Evolutionary conservation across 1,139 yeast species (phyloP).

Genomic region (Protomyces inouyei): DNA sequence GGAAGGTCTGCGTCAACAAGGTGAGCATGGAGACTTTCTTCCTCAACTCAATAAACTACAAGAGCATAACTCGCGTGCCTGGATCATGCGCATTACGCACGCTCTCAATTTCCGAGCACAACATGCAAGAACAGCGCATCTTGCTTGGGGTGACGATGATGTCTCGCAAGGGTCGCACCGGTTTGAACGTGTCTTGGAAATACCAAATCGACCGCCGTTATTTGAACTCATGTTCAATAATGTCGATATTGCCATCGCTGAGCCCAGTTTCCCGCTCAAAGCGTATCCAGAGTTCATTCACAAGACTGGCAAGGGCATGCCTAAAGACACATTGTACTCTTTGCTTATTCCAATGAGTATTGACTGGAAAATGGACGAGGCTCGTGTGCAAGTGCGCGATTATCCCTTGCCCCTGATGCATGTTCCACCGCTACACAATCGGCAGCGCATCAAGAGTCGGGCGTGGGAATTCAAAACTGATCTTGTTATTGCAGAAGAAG

Average conservation of each 20-base stretch:
- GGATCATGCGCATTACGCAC: conserved; percentile 53
- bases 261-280: conserved; percentile 54
- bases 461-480: conserved; percentile 39
- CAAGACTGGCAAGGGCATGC: conserved; percentile 77
- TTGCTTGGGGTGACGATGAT: conserved; percentile 46
- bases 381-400: conserved; percentile 57
- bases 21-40: not conserved
- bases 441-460: conserved; percentile 39
- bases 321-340: conserved; percentile 62
- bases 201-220: conserved; percentile 60
- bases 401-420: conserved; percentile 58
- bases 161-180: conserved; percentile 41
- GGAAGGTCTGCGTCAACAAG: conserved; percentile 34
- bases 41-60: conserved; percentile 34
- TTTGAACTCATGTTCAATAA: conserved; percentile 54
- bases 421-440: conserved; percentile 39
- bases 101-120: conserved; percentile 32
- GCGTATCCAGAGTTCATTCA: conserved; percentile 58
- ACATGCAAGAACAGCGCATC: conserved; percentile 45
- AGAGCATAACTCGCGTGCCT: conserved; percentile 57
- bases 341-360: conserved; percentile 60
- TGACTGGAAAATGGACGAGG: conserved; percentile 49
- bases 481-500: conserved; percentile 54
- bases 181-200: conserved; percentile 52
- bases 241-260: conserved; percentile 51